These are phyloP conservation scores for Penicillium riverlandense DNA, from an alignment of 495 filamentous ascomycete species.

Conservation along the genomic window DNA sequence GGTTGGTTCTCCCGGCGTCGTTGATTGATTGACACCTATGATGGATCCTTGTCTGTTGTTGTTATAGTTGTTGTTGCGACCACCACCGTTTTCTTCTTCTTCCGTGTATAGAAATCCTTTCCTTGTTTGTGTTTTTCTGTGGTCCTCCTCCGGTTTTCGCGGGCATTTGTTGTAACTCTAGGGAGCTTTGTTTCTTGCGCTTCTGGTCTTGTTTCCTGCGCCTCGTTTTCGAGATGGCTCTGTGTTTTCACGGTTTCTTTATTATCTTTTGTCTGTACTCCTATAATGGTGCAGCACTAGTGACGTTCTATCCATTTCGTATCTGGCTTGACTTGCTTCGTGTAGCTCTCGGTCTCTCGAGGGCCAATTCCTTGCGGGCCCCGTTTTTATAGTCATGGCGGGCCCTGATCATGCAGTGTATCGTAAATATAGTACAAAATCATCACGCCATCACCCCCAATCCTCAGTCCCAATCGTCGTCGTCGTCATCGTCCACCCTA, in stretches of 20 bases:
- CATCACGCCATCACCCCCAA: background rate
- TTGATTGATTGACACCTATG: too few relatives aligned
- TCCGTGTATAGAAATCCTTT: conserved; percentile 22
- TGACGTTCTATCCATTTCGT: conserved; percentile 8
- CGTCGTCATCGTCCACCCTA: conserved; percentile 39
- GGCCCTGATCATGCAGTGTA: too few relatives aligned
- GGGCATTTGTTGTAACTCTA: conserved; percentile 29
- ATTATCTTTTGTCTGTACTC: conserved; percentile 29
- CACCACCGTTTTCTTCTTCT: conserved; percentile 11
- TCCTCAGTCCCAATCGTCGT: conserved; percentile 59
- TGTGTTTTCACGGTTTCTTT: conserved; percentile 9
- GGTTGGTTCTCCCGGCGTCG: too few relatives aligned
- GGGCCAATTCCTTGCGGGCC: too few relatives aligned
- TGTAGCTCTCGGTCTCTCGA: background rate
- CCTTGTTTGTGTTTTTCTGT: conserved; percentile 5
- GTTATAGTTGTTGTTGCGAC: conserved; percentile 14
- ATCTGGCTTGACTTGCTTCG: conserved; percentile 11
- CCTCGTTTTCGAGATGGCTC: conserved; percentile 8
- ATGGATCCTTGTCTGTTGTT: conserved; percentile 5
- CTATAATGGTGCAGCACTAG: conserved; percentile 34
- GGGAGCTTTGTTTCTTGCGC: conserved; percentile 11
- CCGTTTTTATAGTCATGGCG: too few relatives aligned
- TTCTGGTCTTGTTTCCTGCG: conserved; percentile 6
- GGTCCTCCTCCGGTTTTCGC: conserved; percentile 6
- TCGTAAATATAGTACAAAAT: background rate